phyloP scores from a whole-genome alignment of 2,329 filamentous ascomycete species.

The Furcasterigmium sp. region DNA sequence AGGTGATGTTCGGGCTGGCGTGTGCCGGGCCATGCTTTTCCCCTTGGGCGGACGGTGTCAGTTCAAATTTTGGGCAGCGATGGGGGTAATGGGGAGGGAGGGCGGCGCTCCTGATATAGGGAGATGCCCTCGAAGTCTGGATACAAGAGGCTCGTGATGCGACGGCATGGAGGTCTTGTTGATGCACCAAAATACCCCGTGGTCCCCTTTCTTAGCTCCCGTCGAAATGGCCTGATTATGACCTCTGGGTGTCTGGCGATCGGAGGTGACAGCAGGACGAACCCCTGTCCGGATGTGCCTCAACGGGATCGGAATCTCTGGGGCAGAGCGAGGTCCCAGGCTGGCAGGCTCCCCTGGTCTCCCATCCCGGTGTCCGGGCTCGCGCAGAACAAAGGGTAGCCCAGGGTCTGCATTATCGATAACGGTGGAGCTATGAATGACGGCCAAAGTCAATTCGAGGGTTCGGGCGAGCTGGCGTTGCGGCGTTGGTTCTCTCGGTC shows the following conservation, averaged over 20 bases:
- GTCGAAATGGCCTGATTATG: conserved; percentile 1
- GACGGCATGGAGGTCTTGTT: not conserved
- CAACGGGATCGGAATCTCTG: conserved; percentile 1
- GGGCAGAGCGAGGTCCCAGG: no score
- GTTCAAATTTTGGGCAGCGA: not conserved
- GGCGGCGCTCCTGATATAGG: not conserved
- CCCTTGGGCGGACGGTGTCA: no score
- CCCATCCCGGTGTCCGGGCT: no score
- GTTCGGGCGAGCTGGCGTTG: no score
- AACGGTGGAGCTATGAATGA: no score
- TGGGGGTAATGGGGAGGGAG: no score
- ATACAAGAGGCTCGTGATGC: not conserved
- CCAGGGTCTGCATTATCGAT: no score
- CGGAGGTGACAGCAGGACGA: not conserved
- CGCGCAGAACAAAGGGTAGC: no score
- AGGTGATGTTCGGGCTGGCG: not conserved
- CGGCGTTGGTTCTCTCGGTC: no score
- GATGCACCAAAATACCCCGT: not conserved
- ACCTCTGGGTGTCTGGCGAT: not conserved
- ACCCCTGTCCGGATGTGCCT: not conserved
- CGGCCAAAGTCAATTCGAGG: no score
- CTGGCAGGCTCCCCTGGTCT: no score
- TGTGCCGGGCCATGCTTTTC: no score
- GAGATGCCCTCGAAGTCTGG: not conserved
- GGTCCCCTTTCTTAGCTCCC: not conserved